phyloP scores from a whole-genome alignment of 2,329 filamentous ascomycete genomes.

The Cladophialophora bantiana region DNA sequence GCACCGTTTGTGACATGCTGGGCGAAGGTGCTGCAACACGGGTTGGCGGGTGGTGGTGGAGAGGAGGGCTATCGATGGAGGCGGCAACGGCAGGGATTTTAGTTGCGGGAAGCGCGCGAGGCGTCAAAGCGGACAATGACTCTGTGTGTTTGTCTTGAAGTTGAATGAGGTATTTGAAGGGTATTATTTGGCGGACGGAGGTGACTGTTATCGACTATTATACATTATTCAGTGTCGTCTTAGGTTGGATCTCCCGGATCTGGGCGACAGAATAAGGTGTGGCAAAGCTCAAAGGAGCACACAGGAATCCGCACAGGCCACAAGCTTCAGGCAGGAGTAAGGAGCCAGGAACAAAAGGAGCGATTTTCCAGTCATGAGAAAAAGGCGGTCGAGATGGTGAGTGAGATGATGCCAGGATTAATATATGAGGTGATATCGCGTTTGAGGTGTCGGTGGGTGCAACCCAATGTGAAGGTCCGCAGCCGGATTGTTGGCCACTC shows the following conservation, averaged over 20 bases:
- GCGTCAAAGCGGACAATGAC: neutral
- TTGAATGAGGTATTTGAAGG: neutral
- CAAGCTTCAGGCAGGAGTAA: neutral
- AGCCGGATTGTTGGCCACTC: neutral
- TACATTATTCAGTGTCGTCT: conserved; percentile 5
- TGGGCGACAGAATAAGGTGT: neutral
- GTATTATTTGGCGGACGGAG: neutral
- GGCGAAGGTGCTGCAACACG: conserved; percentile 1
- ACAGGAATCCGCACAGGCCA: neutral
- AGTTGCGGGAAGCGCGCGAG: neutral
- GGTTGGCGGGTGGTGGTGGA: conserved; percentile 5
- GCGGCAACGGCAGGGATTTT: neutral
- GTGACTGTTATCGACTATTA: conserved; percentile 9
- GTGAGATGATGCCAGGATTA: conserved; percentile 14
- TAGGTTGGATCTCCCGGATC: neutral
- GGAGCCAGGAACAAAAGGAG: conserved; percentile 5
- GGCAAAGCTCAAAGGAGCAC: neutral
- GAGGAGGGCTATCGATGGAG: neutral
- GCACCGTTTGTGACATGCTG: conserved; percentile 73
- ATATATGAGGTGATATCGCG: conserved; percentile 1
- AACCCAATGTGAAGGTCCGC: neutral
- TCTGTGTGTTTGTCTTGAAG: neutral
- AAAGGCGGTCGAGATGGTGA: conserved; percentile 5
- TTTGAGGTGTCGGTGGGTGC: neutral
- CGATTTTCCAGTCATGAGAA: conserved; percentile 11